Base-by-base conservation (phyloP, 2,329 filamentous ascomycete genomes). In the Stagonosporopsis cucurbitacearum region DNA sequence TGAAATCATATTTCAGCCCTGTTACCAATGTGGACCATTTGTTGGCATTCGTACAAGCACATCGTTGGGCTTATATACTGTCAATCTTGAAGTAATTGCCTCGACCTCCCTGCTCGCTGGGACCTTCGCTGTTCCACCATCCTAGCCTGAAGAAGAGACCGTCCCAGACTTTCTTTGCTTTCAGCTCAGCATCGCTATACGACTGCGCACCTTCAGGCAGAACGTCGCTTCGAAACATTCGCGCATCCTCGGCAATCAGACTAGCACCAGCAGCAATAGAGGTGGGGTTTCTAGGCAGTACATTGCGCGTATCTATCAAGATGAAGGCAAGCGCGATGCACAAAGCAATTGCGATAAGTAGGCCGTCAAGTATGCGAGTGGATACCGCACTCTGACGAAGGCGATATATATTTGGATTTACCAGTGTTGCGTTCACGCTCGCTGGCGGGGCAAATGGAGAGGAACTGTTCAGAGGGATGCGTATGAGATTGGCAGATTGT, bases 271-370 rank as follows among this genome's bases (percentile, higher is more conserved):
- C 44, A 25, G 44, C 44, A 22, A 47, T 47, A 9, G 44, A 47
- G 6, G 44, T 35, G 7, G 44, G 44, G 17, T 47, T 47, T 25
- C 39, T 47, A 2, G 44, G 44, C 19, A 47, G 23, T 2, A 39
- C n/a, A 9, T 47, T 39, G 33, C 44, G 33, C 13, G 44, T 47
- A 12, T 47, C 25, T 35, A 47, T 37, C n/a, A 47, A 20, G n/a
- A 9, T 3, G 7, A 47, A 47, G 9, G 44, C 37, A 25, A 47
- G 33, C 12, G 33, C 44, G 9, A 47, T 39, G 17, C 44, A 47
- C 9, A 47, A 4, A 15, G 44, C 44, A 11, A 36, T 39, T 6
- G 23, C 44, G n/a, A 47, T 30, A 25, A 47, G 44, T 3, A 47
- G 11, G 12, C 33, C 44, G 22, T 47, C 44, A 7, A 47, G 33